Conservation (phyloP, 371 early-diverging fungal species). For the Mucor saturninus region DNA sequence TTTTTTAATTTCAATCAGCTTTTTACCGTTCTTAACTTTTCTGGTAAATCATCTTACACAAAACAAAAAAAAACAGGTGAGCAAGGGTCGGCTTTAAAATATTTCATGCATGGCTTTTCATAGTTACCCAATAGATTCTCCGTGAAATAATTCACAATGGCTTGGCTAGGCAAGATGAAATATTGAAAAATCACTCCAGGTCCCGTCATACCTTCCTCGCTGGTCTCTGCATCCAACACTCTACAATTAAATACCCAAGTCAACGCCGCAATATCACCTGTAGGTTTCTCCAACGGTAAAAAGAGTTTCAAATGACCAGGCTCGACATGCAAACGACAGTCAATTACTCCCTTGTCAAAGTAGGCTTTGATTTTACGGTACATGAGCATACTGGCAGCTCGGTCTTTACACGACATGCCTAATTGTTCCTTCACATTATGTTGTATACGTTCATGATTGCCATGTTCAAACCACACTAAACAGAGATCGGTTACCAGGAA, state of each 20-base stretch:
- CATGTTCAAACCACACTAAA: slow-evolving; percentile 29
- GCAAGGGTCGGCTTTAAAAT: not conserved
- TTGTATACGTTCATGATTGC: slow-evolving; percentile 13
- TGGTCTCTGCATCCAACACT: slow-evolving; percentile 7
- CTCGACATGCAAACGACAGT: not conserved
- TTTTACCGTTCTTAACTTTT: slow-evolving; percentile 10
- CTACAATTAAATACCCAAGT: slow-evolving; percentile 22
- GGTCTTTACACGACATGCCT: not conserved
- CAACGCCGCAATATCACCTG: not conserved
- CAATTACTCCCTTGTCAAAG: not conserved
- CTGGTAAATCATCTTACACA: slow-evolving; percentile 5
- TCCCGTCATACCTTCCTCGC: slow-evolving; percentile 1
- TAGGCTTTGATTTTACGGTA: not conserved
- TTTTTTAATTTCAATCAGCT: not conserved
- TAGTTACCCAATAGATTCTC: slow-evolving; percentile 11
- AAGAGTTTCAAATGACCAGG: not conserved
- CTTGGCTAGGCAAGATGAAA: slow-evolving; percentile 19
- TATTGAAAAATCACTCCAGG: slow-evolving; percentile 18
- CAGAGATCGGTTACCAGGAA: slow-evolving; percentile 17
- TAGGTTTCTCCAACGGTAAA: not conserved
- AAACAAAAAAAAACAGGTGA: not conserved
- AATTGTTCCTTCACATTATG: slow-evolving; percentile 1
- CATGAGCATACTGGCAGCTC: not conserved
- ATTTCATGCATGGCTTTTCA: not conserved
- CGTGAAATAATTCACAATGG: slow-evolving; percentile 16